These are phyloP conservation scores for Phellinidium pouzarii DNA, from an alignment of 1,284 basidiomycete genomes.

Conservation along the genomic window DNA sequence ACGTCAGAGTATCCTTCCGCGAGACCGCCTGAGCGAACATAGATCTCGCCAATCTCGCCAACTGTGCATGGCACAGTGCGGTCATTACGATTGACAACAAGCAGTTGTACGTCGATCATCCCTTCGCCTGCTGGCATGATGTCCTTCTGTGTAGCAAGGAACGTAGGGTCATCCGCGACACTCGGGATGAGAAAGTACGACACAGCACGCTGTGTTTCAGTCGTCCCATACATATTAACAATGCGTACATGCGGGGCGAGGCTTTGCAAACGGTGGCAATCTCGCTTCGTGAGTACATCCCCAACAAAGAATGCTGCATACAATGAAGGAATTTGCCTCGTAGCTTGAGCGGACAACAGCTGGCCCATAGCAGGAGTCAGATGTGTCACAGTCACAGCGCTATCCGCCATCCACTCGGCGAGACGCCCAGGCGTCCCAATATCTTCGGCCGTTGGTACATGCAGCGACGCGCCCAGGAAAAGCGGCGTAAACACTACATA, in stretches of 20 bases:
- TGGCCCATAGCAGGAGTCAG: conserved; percentile 99
- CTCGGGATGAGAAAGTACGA: conserved; percentile 95
- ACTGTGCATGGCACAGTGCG: conserved; percentile 85
- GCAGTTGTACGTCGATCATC: conserved; percentile 96
- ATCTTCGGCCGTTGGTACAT: conserved; percentile 95
- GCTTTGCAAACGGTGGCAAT: conserved; percentile 92
- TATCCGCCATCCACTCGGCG: conserved; percentile 98
- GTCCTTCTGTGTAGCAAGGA: conserved; percentile 93
- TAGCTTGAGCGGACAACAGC: conserved; percentile 93
- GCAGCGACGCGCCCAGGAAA: conserved; percentile 93
- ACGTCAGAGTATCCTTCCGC: conserved; percentile 93
- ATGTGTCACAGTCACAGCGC: conserved; percentile 88
- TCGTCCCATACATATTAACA: conserved; percentile 99
- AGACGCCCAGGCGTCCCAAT: conserved; percentile 96
- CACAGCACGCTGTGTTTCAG: conserved; percentile 97
- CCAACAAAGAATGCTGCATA: conserved; percentile 97
- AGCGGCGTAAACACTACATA: conserved; percentile 91
- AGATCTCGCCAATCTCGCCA: conserved; percentile 98
- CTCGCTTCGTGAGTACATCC: conserved; percentile 98
- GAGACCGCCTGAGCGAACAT: conserved; percentile 93
- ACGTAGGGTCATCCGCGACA: conserved; percentile 79
- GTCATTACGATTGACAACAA: conserved; percentile 95
- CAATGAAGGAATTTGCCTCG: conserved; percentile 81
- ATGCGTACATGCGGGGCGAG: conserved; percentile 91
- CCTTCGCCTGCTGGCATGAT: conserved; percentile 97